Evolutionary conservation across 768 basidiomycete species (phyloP), one percentile per base, ranked within the genome.

Genomic region (Psilocybe subaeruginosa): DNA sequence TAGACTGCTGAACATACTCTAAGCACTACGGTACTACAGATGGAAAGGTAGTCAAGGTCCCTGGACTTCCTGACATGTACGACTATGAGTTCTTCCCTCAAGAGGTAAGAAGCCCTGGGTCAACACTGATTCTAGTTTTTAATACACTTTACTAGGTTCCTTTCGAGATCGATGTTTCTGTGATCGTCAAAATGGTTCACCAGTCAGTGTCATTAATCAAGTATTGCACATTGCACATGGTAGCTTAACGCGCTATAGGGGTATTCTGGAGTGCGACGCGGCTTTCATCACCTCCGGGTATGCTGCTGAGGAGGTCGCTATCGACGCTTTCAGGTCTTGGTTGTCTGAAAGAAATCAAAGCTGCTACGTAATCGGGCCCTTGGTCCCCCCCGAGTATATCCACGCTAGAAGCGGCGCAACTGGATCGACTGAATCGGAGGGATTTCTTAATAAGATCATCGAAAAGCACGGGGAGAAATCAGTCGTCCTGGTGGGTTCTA

Each of bases 361-460:
- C 2, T n/a, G 47, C 7, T 62, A 53, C 29, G 47, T 45, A 8
- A 59, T 65, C 9, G 64, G 64, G 8, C 64, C 64, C 8, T 46
- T 65, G 27, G 23, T 65, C 1, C 64, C 64, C 9, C 23, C 41
- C 30, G 52, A 53, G 35, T 54, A 43, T 50, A 58, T 61, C 8
- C 6, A n/a, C 16, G 8, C 33, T 37, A 16, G 16, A n/a, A 49
- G 57, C 23, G 54, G n/a, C 11, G 12, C 51, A n/a, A 30, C 31
- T 23, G 64, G 54, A 6, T 48, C 55, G 1, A n/a, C 48, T 12
- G 64, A 57, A 11, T 47, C 55, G 1, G 35, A 45, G 12, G 30
- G 8, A 29, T 64, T 64, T 35, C 59, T 64, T 12, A 52, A 60
- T 9, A 50, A 31, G 16, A 64, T 48, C 23, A 35, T 53, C 5